Evolutionary conservation across 805 yeast species (phyloP).

Genomic region (Hanseniaspora nectarophila): DNA sequence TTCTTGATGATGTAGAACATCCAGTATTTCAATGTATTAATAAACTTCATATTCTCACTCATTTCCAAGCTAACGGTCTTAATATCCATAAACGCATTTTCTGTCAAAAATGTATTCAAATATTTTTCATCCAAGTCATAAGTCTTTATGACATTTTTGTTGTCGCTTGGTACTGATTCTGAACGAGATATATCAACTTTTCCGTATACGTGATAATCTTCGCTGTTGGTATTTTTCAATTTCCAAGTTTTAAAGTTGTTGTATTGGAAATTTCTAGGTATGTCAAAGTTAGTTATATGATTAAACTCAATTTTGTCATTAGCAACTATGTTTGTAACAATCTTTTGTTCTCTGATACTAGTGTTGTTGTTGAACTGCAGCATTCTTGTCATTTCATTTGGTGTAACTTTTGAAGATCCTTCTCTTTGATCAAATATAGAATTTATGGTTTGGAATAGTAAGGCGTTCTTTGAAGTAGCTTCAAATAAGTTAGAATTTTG

Average conservation of each 20-base stretch:
- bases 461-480: neutral
- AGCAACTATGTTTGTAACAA: neutral
- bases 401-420: neutral
- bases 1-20: slow-evolving; percentile 3
- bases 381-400: slow-evolving; percentile 4
- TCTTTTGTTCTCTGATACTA: slow-evolving; percentile 9
- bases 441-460: slow-evolving; percentile 12
- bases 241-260: slow-evolving; percentile 14
- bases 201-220: slow-evolving; percentile 1
- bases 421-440: slow-evolving; percentile 12
- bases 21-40: slow-evolving; percentile 13
- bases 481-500: neutral
- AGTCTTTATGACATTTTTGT: neutral
- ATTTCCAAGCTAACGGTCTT: neutral
- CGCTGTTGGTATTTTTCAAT: neutral
- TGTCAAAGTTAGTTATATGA: slow-evolving; percentile 2
- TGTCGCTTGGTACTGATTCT: neutral
- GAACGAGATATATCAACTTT: neutral
- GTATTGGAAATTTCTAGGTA: slow-evolving; percentile 11
- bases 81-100: slow-evolving; percentile 1
- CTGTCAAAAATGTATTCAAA: slow-evolving; percentile 10
- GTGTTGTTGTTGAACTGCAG: slow-evolving; percentile 7
- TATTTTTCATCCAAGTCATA: neutral
- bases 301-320: neutral
- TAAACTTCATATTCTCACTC: slow-evolving; percentile 1